Percentiles rank a stretch among this genome's conserved stretches.
These are phyloP conservation scores for Nakazawaea siamensis DNA, from an alignment of 805 yeast genomes.

Conservation along the genomic window DNA sequence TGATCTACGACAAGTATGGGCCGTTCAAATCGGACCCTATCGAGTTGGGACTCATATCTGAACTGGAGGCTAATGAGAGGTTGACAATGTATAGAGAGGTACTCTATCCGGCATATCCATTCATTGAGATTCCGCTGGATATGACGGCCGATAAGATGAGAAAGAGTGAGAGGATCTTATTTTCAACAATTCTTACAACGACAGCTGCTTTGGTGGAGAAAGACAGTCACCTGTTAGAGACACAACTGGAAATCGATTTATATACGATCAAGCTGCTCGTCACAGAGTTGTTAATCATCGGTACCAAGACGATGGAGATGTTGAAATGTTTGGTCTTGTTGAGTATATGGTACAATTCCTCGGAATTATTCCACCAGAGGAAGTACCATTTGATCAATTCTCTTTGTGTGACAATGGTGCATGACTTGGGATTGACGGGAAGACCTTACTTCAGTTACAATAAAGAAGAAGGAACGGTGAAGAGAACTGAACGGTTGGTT, in stretches of 20 bases:
- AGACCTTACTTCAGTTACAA: slow-evolving; percentile 34
- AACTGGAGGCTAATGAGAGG: slow-evolving; percentile 51
- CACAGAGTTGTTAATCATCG: slow-evolving; percentile 57
- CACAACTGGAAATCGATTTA: slow-evolving; percentile 41
- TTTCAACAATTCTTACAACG: slow-evolving; percentile 57
- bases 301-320: slow-evolving; percentile 63
- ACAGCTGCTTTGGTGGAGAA: slow-evolving; percentile 34
- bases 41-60: slow-evolving; percentile 45
- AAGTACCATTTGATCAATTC: slow-evolving; percentile 64
- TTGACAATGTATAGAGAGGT: slow-evolving; percentile 38
- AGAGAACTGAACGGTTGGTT: slow-evolving; percentile 28
- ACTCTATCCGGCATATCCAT: slow-evolving; percentile 44
- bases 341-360: slow-evolving; percentile 75
- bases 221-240: slow-evolving; percentile 25
- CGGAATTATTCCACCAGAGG: slow-evolving; percentile 75
- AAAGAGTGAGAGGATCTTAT: slow-evolving; percentile 46
- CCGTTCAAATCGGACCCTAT: slow-evolving; percentile 39
- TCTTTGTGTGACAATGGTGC: slow-evolving; percentile 58
- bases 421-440: slow-evolving; percentile 69
- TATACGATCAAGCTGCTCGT: slow-evolving; percentile 42
- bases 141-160: slow-evolving; percentile 40
- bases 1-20: slow-evolving; percentile 19
- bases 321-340: slow-evolving; percentile 53
- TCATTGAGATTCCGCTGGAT: slow-evolving; percentile 43
- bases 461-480: slow-evolving; percentile 30